phyloP scores from a whole-genome alignment of 2,329 filamentous ascomycete genomes.

The Sporothrix pseudoabietina region DNA sequence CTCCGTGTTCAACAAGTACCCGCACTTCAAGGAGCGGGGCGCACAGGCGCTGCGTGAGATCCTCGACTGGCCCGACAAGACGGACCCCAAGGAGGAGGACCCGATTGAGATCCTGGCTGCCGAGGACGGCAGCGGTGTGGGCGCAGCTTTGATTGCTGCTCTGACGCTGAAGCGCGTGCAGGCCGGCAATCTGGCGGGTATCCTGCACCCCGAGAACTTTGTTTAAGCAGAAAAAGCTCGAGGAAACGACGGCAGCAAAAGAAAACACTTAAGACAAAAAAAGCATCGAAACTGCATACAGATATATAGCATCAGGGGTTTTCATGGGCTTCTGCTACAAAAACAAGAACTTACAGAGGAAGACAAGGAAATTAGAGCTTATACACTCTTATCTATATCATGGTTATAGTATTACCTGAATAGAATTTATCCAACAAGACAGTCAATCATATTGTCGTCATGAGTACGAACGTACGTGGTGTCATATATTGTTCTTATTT shows the following conservation, averaged over 20 bases:
- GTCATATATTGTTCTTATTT: slow-evolving; percentile 11
- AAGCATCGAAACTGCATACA: neutral
- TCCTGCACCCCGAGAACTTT: slow-evolving; percentile 67
- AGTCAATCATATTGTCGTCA: neutral
- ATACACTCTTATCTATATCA: neutral
- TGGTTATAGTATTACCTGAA: neutral
- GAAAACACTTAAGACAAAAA: neutral
- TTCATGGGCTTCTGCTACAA: neutral
- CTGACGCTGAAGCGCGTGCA: slow-evolving; percentile 66
- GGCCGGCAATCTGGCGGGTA: slow-evolving; percentile 64
- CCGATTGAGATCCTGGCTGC: slow-evolving; percentile 85
- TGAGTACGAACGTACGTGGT: neutral
- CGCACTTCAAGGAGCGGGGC: slow-evolving; percentile 92
- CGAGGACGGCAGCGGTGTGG: slow-evolving; percentile 96
- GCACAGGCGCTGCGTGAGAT: slow-evolving; percentile 91
- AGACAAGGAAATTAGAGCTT: neutral
- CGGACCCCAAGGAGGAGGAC: slow-evolving; percentile 71
- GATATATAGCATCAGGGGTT: neutral
- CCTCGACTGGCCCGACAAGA: slow-evolving; percentile 84
- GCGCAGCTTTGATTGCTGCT: slow-evolving; percentile 87
- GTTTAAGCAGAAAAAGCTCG: slow-evolving; percentile 38
- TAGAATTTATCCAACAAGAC: neutral
- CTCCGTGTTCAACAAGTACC: slow-evolving; percentile 98
- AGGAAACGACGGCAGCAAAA: neutral
- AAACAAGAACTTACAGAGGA: neutral